Base-by-base conservation (phyloP, 2,329 filamentous ascomycete species). In the Colletotrichum sp. region DNA sequence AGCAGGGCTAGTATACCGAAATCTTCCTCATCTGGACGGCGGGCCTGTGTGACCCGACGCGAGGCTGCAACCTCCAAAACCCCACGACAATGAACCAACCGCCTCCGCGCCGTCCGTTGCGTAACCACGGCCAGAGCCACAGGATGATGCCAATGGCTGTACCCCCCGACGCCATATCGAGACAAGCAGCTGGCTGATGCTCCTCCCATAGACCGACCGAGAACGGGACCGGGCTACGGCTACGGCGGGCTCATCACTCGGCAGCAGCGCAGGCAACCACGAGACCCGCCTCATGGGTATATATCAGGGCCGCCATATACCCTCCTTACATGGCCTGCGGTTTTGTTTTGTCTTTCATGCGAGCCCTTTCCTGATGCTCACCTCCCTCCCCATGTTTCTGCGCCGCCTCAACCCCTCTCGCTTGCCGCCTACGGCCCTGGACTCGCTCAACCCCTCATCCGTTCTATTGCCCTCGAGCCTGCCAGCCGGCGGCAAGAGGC, bases 291-390 rank as follows among this genome's bases (percentile, higher is more conserved):
- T 24, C n/a, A 39, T 55, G 63, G 71, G 71, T 65, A 65, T 75
- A 76, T 76, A 76, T 18, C 74, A 62, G 36, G 65, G 71, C 71
- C 57, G 59, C 74, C 30, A 71, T 76, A 76, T 76, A 76, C 74
- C 74, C 74, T 66, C 71, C 62, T 62, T 30, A 30, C 32, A 16
- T 49, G 21, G 36, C 30, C 64, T 15, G 36, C 30, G 32, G 21
- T 59, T 71, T 66, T 52, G 60, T 49, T 75, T 66, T 36, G 66
- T 60, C 62, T 24, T 65, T 36, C 69, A 68, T 67, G 57, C 70
- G 21, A 44, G 44, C n/a, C 44, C 13, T 63, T 21, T 52, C n/a
- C 44, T 52, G 44, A 52, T 59, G 57, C 71, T 49, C 44, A 28
- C 57, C 24, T 28, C 30, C 21, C 59, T 34, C 32, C 30, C 49